These are phyloP conservation scores for Scopulariopsis brevicaulis DNA, from an alignment of 2,329 filamentous ascomycete genomes.

Conservation along the genomic window DNA sequence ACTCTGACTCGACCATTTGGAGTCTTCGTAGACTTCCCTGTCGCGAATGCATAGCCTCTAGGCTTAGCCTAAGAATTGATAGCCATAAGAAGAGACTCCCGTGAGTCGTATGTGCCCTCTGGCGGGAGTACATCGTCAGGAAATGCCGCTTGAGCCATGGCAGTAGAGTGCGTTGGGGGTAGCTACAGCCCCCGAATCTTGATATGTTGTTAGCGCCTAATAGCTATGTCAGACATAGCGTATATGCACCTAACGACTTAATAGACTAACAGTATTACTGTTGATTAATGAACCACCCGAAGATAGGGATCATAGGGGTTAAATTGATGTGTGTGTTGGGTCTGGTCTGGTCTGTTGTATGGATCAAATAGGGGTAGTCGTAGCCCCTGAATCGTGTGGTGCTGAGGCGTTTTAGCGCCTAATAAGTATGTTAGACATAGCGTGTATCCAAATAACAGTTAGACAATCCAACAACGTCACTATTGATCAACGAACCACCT, in stretches of 20 bases:
- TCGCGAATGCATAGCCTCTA: constrained; percentile 8
- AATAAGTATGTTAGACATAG: background rate
- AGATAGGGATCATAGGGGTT: background rate
- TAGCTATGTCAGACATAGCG: background rate
- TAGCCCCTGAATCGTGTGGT: background rate
- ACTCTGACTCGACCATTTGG: constrained; percentile 6
- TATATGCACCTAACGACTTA: background rate
- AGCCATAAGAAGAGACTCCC: constrained; percentile 4
- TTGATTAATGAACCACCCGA: background rate
- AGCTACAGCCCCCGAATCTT: background rate
- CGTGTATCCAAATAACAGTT: background rate
- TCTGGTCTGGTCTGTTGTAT: no score
- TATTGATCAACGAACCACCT: background rate
- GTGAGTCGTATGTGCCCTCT: constrained; percentile 5
- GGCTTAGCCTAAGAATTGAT: constrained; percentile 8
- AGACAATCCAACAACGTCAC: background rate
- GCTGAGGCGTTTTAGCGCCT: background rate
- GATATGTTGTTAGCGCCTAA: background rate
- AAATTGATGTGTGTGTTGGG: background rate
- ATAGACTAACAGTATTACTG: background rate
- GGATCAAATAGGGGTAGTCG: background rate
- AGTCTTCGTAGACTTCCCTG: constrained; percentile 7
- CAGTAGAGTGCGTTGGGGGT: background rate
- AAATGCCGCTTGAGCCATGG: constrained; percentile 3
- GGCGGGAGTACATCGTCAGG: constrained; percentile 6